Base-by-base conservation (phyloP, 139 green algal genomes). In the Chlamydomonas incerta region DNA sequence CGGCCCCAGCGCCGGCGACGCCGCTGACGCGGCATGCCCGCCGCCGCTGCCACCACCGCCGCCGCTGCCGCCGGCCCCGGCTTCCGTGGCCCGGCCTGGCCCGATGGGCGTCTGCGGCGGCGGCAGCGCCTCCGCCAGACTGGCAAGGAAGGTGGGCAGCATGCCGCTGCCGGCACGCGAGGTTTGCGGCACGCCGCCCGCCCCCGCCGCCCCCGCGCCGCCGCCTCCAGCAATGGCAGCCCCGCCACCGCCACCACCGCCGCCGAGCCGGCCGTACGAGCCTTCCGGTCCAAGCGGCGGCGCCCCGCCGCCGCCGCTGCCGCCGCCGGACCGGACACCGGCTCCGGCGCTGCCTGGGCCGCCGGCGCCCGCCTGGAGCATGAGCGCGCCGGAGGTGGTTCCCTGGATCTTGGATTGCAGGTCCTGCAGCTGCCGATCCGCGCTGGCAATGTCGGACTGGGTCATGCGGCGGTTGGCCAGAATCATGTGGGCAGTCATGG, bases 121-220 rank as follows among this genome's bases (percentile, higher is more conserved):
- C 76, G 76, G 17, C 76, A 83, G 28, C 6, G 76, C 76, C 76
- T 83, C 76, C 9, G 60, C 46, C 29, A 83, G n/a, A 3, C 34
- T 50, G 0, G 76, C 76, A 2, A 83, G 62, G 62, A 83, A 83
- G 41, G 62, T 35, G 35, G 62, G 60, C 37, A 83, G 37, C 76
- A 83, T 82, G 21, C 74, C 74, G 34, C 74, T 58, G 23, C 55
- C 73, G 18, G 31, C 73, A 33, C 2, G n/a, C 4, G 72, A 29
- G 20, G 47, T 17, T 9, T 50, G 41, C 41, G 29, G 9, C 2
- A 17, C 72, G 13, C 29, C 72, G 0, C 73, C 50, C 6, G 50
- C 28, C 21, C 73, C n/a, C 55, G 31, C n/a, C n/a, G n/a, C n/a
- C n/a, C n/a, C n/a, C n/a, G n/a, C n/a, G n/a, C n/a, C n/a, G n/a